A percentile compares a stretch with the other conserved stretches of the same genome.
Evolutionary conservation across 1,139 yeast species (phyloP).

Genomic region (Pichia sp.): DNA sequence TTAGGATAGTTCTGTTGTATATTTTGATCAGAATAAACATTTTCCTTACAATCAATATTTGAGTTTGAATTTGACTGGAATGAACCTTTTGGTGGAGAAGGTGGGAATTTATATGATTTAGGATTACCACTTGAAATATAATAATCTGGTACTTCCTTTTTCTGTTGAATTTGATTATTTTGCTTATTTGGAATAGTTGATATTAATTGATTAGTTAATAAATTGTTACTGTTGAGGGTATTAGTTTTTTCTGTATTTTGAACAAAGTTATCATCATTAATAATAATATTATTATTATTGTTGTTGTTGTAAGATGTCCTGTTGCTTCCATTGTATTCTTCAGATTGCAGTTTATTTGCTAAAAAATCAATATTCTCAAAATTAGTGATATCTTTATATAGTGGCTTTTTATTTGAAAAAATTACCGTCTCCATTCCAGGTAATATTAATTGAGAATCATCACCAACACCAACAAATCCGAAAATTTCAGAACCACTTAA

Average conservation of each 20-base stretch:
- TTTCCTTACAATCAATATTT: background rate
- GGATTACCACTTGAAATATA: slow-evolving; percentile 10
- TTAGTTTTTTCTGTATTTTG: no score
- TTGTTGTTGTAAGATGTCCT: background rate
- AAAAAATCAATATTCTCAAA: slow-evolving; percentile 21
- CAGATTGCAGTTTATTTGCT: background rate
- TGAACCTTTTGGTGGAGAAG: slow-evolving; percentile 13
- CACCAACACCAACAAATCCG: slow-evolving; percentile 45
- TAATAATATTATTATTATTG: no score
- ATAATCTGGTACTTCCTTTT: slow-evolving; percentile 11
- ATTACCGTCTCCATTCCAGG: slow-evolving; percentile 33
- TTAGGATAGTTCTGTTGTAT: background rate
- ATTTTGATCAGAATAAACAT: background rate
- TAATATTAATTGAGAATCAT: slow-evolving; percentile 40
- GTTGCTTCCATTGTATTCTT: no score
- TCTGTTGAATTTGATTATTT: background rate
- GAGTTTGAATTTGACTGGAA: background rate
- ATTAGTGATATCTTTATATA: slow-evolving; percentile 20
- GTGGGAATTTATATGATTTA: slow-evolving; percentile 12
- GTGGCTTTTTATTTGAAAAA: slow-evolving; percentile 25
- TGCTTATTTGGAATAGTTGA: background rate
- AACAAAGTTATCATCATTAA: background rate
- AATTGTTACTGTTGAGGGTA: no score
- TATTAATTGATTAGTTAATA: slow-evolving; percentile 2
- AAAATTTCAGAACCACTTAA: slow-evolving; percentile 54